A percentile compares a stretch with the other conserved stretches of the same genome.
Evolutionary conservation across 169 alveolate species (phyloP).

Genomic region (Eimeria sp.): DNA sequence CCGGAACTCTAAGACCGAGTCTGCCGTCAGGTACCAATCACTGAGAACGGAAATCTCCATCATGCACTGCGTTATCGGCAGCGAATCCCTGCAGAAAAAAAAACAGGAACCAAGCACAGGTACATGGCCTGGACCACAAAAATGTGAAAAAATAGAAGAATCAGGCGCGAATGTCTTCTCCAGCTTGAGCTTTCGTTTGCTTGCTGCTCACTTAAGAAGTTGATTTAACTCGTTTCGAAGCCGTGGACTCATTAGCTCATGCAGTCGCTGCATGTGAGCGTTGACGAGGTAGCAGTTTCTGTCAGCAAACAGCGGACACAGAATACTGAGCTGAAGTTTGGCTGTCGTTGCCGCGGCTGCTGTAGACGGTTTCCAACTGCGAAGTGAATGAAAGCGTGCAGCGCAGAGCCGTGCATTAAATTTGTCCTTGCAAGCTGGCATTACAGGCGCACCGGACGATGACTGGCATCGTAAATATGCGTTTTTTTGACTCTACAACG

Average conservation of each 20-base stretch:
- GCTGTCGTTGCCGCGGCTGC: neutral
- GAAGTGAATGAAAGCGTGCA: too few species aligned
- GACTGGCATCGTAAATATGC: conserved; percentile 63
- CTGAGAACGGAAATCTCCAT: conserved; percentile 91
- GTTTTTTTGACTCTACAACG: conserved; percentile 80
- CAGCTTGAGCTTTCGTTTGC: neutral
- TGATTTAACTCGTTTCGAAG: conserved; percentile 86
- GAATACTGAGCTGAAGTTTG: neutral
- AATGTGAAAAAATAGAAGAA: neutral
- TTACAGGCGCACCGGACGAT: conserved; percentile 58
- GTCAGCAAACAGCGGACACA: neutral
- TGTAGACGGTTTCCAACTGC: neutral
- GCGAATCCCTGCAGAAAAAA: conserved; percentile 86
- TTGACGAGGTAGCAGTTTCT: conserved; percentile 88
- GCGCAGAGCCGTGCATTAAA: neutral
- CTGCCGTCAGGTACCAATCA: conserved; percentile 91
- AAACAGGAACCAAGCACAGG: neutral
- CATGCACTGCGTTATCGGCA: conserved; percentile 93
- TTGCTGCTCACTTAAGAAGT: conserved; percentile 73
- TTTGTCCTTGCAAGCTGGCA: neutral
- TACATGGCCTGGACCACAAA: neutral
- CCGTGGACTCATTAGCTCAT: conserved; percentile 87
- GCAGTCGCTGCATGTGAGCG: conserved; percentile 93
- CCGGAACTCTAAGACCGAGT: conserved; percentile 92
- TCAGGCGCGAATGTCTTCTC: neutral